These are phyloP conservation scores for Aureobasidium sp. DNA, from an alignment of 2,329 filamentous ascomycete genomes.

Conservation along the genomic window DNA sequence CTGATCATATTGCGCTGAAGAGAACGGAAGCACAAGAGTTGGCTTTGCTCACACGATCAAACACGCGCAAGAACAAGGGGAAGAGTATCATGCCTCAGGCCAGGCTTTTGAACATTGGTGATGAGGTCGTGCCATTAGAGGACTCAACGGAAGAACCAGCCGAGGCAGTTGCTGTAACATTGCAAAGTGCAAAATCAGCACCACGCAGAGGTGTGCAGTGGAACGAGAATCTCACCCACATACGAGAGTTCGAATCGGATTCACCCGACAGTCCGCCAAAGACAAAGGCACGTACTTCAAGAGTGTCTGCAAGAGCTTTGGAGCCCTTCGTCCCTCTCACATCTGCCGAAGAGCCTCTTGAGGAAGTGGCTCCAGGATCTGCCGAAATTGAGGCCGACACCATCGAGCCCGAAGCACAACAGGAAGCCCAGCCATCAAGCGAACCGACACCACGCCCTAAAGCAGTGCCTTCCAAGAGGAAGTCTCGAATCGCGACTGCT, in stretches of 20 bases:
- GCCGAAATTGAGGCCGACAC: background rate
- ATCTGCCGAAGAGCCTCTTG: background rate
- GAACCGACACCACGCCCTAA: background rate
- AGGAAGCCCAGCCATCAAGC: background rate
- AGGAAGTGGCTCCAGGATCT: background rate
- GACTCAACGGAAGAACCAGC: conserved; percentile 7
- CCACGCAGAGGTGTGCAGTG: conserved; percentile 33
- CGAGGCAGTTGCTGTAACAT: conserved; percentile 20
- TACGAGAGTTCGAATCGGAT: conserved; percentile 31
- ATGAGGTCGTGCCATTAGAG: conserved; percentile 22
- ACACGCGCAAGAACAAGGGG: conserved; percentile 46
- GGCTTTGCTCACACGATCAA: conserved; percentile 37
- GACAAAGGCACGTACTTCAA: background rate
- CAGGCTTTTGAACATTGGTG: conserved; percentile 36
- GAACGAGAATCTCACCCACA: conserved; percentile 42
- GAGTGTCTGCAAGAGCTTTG: background rate
- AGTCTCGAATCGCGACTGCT: conserved; percentile 30
- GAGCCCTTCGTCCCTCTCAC: conserved; percentile 1
- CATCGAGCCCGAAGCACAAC: background rate
- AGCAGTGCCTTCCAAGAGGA: conserved; percentile 20
- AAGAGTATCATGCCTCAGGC: conserved; percentile 37
- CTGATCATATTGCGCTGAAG: conserved; percentile 39
- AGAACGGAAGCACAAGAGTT: conserved; percentile 44
- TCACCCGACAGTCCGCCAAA: conserved; percentile 12
- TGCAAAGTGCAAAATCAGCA: background rate